Percentiles rank a stretch among this genome's conserved stretches.
phyloP scores from a whole-genome alignment of 805 yeast species.

The Candida argentea region DNA sequence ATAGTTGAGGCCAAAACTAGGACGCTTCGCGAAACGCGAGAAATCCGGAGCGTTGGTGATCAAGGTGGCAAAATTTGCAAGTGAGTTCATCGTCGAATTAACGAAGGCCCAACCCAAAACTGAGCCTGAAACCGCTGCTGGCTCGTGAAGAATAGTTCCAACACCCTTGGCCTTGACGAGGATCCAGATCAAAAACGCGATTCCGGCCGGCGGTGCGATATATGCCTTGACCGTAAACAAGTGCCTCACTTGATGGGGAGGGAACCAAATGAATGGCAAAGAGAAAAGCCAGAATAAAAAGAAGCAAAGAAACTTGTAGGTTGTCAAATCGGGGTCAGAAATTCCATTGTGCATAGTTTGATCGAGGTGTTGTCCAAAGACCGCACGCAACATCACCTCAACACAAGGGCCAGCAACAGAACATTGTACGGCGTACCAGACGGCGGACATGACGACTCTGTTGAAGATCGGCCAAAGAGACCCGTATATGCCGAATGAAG shows the following conservation, averaged over 20 bases:
- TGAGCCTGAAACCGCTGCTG: constrained; percentile 39
- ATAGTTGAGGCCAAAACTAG: constrained; percentile 29
- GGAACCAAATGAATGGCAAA: constrained; percentile 71
- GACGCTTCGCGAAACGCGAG: constrained; percentile 61
- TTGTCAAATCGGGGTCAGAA: constrained; percentile 49
- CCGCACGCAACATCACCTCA: constrained; percentile 60
- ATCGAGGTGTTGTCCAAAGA: constrained; percentile 55
- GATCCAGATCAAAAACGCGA: constrained; percentile 79
- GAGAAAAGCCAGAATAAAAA: constrained; percentile 76
- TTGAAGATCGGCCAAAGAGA: constrained; percentile 82
- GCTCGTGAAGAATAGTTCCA: constrained; percentile 59
- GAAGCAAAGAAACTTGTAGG: constrained; percentile 64
- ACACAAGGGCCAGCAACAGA: constrained; percentile 83
- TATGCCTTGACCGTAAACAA: constrained; percentile 75
- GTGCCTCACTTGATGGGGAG: constrained; percentile 76
- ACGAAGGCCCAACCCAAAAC: constrained; percentile 79
- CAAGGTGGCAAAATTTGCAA: constrained; percentile 84
- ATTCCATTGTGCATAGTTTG: constrained; percentile 56
- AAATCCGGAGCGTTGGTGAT: constrained; percentile 86
- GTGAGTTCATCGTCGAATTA: constrained; percentile 64
- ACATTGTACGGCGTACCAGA: constrained; percentile 85
- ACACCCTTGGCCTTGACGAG: constrained; percentile 70
- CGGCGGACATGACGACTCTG: constrained; percentile 77
- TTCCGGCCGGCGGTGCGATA: constrained; percentile 73
- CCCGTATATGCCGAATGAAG: constrained; percentile 82